Conservation (phyloP, 305 asterid genomes). For the Fraxinus platypoda region DNA sequence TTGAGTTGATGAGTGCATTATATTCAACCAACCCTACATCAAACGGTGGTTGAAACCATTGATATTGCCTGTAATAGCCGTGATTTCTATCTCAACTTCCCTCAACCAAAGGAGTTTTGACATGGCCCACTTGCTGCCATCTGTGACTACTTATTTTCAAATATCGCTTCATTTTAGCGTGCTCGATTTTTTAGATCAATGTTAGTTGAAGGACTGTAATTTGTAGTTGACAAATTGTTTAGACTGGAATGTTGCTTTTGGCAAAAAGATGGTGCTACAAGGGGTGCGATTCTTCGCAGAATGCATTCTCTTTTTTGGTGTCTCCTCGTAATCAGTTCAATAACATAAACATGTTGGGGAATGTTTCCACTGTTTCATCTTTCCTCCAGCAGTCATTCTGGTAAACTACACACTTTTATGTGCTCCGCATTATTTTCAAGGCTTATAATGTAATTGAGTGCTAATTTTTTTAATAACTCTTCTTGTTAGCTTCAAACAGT, state of each 20-base stretch:
- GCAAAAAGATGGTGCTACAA: too few relatives aligned
- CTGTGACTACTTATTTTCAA: background rate
- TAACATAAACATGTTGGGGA: slow-evolving; percentile 62
- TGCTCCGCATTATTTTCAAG: too few relatives aligned
- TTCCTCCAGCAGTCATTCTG: slow-evolving; percentile 68
- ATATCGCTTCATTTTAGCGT: slow-evolving; percentile 20
- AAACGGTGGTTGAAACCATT: background rate
- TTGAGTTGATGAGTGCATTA: too few relatives aligned
- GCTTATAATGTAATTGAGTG: too few relatives aligned
- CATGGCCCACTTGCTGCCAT: background rate
- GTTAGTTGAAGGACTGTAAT: background rate
- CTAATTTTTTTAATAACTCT: background rate
- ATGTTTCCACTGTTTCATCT: slow-evolving; percentile 62
- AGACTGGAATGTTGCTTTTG: too few relatives aligned
- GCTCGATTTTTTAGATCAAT: background rate
- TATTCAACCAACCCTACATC: too few relatives aligned
- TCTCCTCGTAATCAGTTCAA: slow-evolving; percentile 59
- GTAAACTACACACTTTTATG: too few relatives aligned
- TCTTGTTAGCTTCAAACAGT: background rate
- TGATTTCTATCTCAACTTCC: background rate
- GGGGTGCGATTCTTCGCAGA: too few relatives aligned
- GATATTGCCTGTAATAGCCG: background rate
- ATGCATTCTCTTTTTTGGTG: slow-evolving; percentile 36
- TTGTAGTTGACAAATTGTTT: too few relatives aligned
- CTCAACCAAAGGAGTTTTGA: background rate